phyloP scores from a whole-genome alignment of 495 filamentous ascomycete species.

The Aspergillus cristatus region DNA sequence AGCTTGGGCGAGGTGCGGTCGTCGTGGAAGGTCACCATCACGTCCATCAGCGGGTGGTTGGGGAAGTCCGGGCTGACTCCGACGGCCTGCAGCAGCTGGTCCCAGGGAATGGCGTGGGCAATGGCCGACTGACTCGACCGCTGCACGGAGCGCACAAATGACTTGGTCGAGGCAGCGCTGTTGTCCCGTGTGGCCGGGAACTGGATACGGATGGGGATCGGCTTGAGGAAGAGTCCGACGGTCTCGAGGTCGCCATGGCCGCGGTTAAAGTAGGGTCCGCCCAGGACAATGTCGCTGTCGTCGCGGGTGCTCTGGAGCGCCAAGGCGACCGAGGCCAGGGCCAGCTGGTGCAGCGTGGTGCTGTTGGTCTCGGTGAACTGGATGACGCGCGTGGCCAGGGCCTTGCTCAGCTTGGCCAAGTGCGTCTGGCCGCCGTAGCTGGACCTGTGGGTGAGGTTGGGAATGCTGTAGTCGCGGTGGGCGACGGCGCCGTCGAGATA shows the following conservation, averaged over 20 bases:
- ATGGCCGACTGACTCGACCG: slow-evolving; percentile 11
- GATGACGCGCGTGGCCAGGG: slow-evolving; percentile 1
- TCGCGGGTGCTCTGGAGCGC: slow-evolving; percentile 7
- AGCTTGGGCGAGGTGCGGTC: neutral
- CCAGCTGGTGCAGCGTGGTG: slow-evolving; percentile 21
- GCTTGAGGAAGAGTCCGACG: slow-evolving; percentile 26
- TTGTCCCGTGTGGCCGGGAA: slow-evolving; percentile 5
- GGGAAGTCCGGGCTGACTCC: slow-evolving; percentile 9
- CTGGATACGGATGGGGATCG: slow-evolving; percentile 21
- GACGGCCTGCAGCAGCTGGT: slow-evolving; percentile 14
- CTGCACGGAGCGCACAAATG: slow-evolving; percentile 9
- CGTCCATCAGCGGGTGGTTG: slow-evolving; percentile 19
- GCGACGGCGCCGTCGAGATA: slow-evolving; percentile 1
- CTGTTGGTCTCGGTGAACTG: slow-evolving; percentile 1
- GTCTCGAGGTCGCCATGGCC: slow-evolving; percentile 13
- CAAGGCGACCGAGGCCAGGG: slow-evolving; percentile 16
- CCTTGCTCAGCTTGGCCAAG: neutral
- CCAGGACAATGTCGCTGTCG: slow-evolving; percentile 17
- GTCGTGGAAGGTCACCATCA: slow-evolving; percentile 26
- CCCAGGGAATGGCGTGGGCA: slow-evolving; percentile 15
- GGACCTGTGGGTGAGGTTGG: slow-evolving; percentile 1
- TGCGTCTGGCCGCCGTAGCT: neutral
- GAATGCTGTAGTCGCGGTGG: neutral
- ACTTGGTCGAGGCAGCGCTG: neutral
- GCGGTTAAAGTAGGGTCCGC: slow-evolving; percentile 21